A percentile compares a stretch with the other conserved stretches of the same genome.
Conservation (phyloP, 1,284 basidiomycete species). For the Pascua sp. region DNA sequence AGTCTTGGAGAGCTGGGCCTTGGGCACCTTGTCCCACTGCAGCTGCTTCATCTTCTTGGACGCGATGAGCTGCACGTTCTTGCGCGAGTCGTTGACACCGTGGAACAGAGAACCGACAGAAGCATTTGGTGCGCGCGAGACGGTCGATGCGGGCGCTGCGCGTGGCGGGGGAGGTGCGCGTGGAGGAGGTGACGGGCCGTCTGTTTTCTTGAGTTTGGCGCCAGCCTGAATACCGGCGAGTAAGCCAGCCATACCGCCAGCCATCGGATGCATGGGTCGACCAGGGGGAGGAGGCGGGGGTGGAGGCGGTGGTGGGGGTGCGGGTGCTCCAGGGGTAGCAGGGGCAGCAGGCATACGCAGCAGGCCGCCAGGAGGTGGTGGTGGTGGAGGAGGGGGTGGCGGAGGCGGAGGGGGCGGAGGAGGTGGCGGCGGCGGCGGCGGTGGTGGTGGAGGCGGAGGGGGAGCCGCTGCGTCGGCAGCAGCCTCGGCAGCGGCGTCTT, state of each 20-base stretch:
- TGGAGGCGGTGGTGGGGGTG: conserved; percentile 23
- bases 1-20: conserved; percentile 74
- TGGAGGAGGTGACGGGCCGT: conserved; percentile 6
- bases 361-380: conserved; percentile 14
- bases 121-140: conserved; percentile 35
- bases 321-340: conserved; percentile 1
- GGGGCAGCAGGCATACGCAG: conserved; percentile 1
- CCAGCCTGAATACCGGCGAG: conserved; percentile 46
- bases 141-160: conserved; percentile 13
- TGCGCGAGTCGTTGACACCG: conserved; percentile 56
- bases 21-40: conserved; percentile 96
- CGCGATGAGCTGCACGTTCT: conserved; percentile 80
- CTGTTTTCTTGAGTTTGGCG: conserved; percentile 33
- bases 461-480: background rate
- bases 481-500: background rate
- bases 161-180: conserved; percentile 12
- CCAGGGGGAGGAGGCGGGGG: conserved; percentile 50
- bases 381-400: conserved; percentile 23
- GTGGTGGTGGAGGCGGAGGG: conserved; percentile 8
- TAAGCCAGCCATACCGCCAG: conserved; percentile 38
- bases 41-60: conserved; percentile 94
- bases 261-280: conserved; percentile 3
- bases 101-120: conserved; percentile 37
- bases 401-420: conserved; percentile 15
- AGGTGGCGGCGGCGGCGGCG: conserved; percentile 6